Evolutionary conservation across 768 basidiomycete genomes (phyloP).

Genomic region (Filobasidium floriforme): DNA sequence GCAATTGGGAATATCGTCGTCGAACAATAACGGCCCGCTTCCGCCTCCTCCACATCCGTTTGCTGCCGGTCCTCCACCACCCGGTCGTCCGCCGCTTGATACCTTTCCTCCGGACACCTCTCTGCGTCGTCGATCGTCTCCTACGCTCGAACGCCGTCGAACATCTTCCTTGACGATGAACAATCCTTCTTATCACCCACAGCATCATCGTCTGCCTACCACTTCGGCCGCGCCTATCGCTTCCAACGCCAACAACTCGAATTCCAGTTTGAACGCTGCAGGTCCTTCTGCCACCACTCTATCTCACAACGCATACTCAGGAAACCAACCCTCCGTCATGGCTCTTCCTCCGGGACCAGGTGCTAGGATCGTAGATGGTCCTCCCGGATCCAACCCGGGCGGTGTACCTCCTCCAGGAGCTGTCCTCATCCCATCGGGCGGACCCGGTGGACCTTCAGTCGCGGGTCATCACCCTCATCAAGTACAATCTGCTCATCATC

Average conservation of each 20-base stretch:
- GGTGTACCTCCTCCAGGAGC: constrained; percentile 1
- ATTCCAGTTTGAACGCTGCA: not conserved
- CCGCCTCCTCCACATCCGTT: not conserved
- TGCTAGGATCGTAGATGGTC: not conserved
- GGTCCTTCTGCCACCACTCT: not conserved
- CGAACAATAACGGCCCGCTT: not conserved
- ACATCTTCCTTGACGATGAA: not conserved
- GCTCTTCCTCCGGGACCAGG: not conserved
- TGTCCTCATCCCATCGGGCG: not conserved
- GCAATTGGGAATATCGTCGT: too few species aligned
- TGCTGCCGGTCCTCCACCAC: not conserved
- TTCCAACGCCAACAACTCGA: not conserved
- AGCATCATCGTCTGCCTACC: constrained; percentile 13
- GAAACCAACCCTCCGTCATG: not conserved
- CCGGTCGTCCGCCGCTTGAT: constrained; percentile 6
- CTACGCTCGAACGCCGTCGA: not conserved
- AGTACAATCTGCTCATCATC: not conserved
- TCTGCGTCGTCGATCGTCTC: not conserved
- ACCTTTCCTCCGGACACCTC: not conserved
- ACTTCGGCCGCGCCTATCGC: constrained; percentile 4
- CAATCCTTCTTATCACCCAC: not conserved
- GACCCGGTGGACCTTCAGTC: constrained; percentile 5
- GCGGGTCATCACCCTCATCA: constrained; percentile 3
- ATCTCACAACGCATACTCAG: not conserved
- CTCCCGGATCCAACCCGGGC: not conserved